A percentile compares a stretch with the other conserved stretches of the same genome.
phyloP scores from a whole-genome alignment of 2,329 filamentous ascomycete species.

The Dactylonectria estremocensis region DNA sequence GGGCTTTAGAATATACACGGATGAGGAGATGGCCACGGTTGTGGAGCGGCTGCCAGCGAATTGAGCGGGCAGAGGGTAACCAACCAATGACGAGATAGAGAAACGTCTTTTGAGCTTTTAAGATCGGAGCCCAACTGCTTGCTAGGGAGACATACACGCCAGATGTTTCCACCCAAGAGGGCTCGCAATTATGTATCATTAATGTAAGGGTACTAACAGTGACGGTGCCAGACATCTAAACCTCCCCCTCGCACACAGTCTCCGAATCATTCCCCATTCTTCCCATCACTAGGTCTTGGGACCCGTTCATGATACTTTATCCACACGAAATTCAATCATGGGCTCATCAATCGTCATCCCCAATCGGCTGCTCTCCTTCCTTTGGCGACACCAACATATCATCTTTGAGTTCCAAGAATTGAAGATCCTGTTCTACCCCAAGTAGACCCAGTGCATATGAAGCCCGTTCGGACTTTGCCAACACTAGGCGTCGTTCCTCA shows the following conservation, averaged over 20 bases:
- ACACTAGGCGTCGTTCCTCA: slow-evolving; percentile 66
- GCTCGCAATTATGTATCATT: slow-evolving; percentile 49
- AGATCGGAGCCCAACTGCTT: slow-evolving; percentile 32
- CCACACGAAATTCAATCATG: slow-evolving; percentile 1
- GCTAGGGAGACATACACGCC: slow-evolving; percentile 34
- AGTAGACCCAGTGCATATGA: slow-evolving; percentile 86
- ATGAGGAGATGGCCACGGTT: slow-evolving; percentile 95
- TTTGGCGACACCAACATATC: slow-evolving; percentile 24
- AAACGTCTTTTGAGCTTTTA: slow-evolving; percentile 30
- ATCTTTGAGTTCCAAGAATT: slow-evolving; percentile 71
- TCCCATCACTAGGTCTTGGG: neutral
- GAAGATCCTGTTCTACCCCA: slow-evolving; percentile 83
- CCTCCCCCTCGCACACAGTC: neutral
- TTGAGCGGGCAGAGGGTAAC: slow-evolving; percentile 54
- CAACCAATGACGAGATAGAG: slow-evolving; percentile 39
- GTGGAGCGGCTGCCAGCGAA: slow-evolving; percentile 86
- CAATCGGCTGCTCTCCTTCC: neutral
- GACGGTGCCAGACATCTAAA: slow-evolving; percentile 32
- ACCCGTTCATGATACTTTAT: slow-evolving; percentile 5
- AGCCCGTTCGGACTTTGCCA: slow-evolving; percentile 74
- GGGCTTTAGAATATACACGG: slow-evolving; percentile 98
- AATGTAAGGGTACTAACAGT: slow-evolving; percentile 44
- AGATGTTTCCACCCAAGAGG: slow-evolving; percentile 19
- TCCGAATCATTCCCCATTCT: slow-evolving; percentile 10
- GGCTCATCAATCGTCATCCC: slow-evolving; percentile 22